Base-by-base conservation (phyloP, 1,139 yeast genomes). In the Diutina neorugosa region DNA sequence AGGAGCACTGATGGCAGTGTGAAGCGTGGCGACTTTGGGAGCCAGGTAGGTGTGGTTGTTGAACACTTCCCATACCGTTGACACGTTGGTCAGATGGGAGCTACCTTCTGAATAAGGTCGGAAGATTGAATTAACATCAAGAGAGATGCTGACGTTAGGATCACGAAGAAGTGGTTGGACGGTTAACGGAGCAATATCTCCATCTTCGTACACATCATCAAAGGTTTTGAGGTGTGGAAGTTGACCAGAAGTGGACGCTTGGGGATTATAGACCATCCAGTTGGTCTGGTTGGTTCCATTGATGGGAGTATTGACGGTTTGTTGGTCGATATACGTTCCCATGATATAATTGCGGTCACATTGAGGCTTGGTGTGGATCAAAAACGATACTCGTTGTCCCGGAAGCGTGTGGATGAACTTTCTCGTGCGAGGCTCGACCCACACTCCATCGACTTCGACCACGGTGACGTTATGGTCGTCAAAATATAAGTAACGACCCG, bases 151-250 rank as follows among this genome's bases (percentile, higher is more conserved):
- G 34, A 19, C 9, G n/a, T 44, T n/a, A 1, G 48, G 19, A 4
- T 44, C 8, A 7, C 37, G 21, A 4, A 44, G 19, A 12, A 44
- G 18, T 43, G 46, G 21, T 5, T 8, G 11, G 6, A 9, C 8
- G 6, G n/a, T 21, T 8, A 19, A 7, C 7, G 46, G 46, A 8
- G 14, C 46, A 12, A 19, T 19, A 11, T 19, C 12, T 11, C 12
- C 6, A 14, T 43, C 46, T 63, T 84, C 84, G 12, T 11, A 31
- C 12, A 31, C 37, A 11, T 31, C 37, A 20, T 43, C 46, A 12
- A 43, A 43, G 2, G 11, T 8, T 0, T 43, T 16, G 2, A 11
- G 1, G 5, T 4, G 1, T 5, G 21, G 16, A 3, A 43, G 8
- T 2, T 8, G 3, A 19, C 14, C 12, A 1, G 1, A 2, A 5